Base-by-base conservation (phyloP, 768 basidiomycete species). In the Boletus insuetus region DNA sequence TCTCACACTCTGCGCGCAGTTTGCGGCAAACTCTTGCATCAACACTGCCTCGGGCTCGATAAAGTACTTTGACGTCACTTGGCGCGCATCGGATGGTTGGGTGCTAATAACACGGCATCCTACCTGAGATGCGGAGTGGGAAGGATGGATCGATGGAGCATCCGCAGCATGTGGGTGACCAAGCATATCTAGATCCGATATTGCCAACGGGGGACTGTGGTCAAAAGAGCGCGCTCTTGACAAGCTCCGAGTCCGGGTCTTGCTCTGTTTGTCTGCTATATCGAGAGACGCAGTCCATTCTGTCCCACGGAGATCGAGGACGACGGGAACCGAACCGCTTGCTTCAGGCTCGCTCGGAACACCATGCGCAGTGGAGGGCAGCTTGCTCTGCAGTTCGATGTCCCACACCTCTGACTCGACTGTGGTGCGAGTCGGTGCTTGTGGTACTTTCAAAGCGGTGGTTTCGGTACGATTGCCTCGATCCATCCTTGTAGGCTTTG, bases 51-150 rank as follows among this genome's bases (percentile, higher is more conserved):
- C 6, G 22, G 42, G 37, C 16, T 54, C 52, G 20, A 29, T 35
- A 29, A 63, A 61, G 49, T 41, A 58, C 31, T 26, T 49, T 16
- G 59, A 64, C 41, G 51, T 13, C 9, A 49, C 51, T 60, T 17
- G 41, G 16, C n/a, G 48, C 19, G 6, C 35, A 31, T 50, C 53
- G 47, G 53, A n/a, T n/a, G 49, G 44, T 29, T 46, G 32, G 11
- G n/a, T 14, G 16, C 56, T 51, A 43, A 45, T 53, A 44, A 22
- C 43, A 54, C 61, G 61, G 45, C 50, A 60, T 44, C 65, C 70
- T 40, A 70, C 54, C 60, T 82, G 83, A 29, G 83, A 85, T 29
- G 79, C 83, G 26, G 83, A 85, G 48, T 85, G 76, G 9, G 79
- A 85, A 11, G 83, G 78, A 32, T 69, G 67, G 12, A 79, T 61